phyloP scores from a whole-genome alignment of 345 rosid genomes.

The Passiflora organensis region DNA sequence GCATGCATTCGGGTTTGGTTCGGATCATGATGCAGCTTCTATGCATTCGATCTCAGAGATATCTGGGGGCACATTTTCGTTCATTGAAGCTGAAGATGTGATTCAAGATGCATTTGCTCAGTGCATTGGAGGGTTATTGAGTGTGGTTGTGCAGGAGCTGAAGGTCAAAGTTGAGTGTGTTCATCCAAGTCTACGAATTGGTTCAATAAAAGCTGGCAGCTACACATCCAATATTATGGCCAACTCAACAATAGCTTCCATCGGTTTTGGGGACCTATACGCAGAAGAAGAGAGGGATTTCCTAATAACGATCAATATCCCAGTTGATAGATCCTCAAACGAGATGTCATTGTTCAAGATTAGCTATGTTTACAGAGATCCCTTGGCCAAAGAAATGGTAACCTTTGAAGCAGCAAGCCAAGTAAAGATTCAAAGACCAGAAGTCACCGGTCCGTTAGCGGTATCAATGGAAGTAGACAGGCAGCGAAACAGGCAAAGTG shows the following conservation, averaged over 20 bases:
- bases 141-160: constrained; percentile 86
- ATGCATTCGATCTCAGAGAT: constrained; percentile 94
- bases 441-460: constrained; percentile 32
- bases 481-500: constrained; percentile 74
- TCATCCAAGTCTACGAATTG: constrained; percentile 42
- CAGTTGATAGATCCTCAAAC: constrained; percentile 33
- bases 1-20: constrained; percentile 87
- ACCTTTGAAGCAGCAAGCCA: constrained; percentile 37
- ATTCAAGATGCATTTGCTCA: constrained; percentile 98
- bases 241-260: constrained; percentile 42
- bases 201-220: constrained; percentile 72
- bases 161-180: constrained; percentile 54
- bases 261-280: constrained; percentile 77
- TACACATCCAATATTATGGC: constrained; percentile 39
- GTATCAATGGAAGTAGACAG: constrained; percentile 81
- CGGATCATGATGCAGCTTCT: constrained; percentile 80
- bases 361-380: constrained; percentile 65
- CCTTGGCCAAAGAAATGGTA: constrained; percentile 52
- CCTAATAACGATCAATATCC: constrained; percentile 64
- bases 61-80: constrained; percentile 92
- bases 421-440: constrained; percentile 56
- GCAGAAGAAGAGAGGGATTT: constrained; percentile 94
- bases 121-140: constrained; percentile 92
- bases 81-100: constrained; percentile 76
- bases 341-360: constrained; percentile 58